Conservation (phyloP, 1,284 basidiomycete genomes). For the Heliocybe sulcata region DNA sequence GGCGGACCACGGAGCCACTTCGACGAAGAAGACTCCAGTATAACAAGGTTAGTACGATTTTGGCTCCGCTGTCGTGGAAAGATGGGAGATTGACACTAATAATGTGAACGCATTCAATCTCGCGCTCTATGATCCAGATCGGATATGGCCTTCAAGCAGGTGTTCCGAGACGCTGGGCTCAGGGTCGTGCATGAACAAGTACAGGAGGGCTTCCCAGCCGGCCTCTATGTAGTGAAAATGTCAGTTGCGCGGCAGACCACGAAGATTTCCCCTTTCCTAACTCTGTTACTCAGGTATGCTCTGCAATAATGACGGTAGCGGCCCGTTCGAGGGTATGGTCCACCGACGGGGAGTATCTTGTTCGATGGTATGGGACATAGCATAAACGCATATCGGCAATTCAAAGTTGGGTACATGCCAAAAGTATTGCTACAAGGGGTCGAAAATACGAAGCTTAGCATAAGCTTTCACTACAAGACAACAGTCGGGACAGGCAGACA, state of each 20-base stretch:
- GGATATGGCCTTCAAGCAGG: slow-evolving; percentile 71
- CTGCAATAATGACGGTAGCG: not conserved
- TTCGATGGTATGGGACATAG: no score
- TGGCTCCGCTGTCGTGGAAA: not conserved
- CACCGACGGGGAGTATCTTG: no score
- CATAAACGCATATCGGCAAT: no score
- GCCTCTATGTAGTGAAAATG: slow-evolving; percentile 82
- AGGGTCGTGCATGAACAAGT: slow-evolving; percentile 61
- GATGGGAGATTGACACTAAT: not conserved
- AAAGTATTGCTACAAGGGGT: not conserved
- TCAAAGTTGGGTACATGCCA: not conserved
- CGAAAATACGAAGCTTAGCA: not conserved
- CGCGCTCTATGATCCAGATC: slow-evolving; percentile 62
- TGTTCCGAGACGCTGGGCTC: slow-evolving; percentile 68
- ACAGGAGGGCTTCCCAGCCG: slow-evolving; percentile 75
- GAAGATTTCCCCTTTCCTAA: not conserved
- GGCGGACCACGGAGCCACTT: slow-evolving; percentile 56
- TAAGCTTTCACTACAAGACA: not conserved
- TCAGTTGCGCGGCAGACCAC: slow-evolving; percentile 24
- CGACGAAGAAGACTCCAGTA: slow-evolving; percentile 82
- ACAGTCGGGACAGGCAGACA: not conserved
- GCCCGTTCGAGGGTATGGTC: not conserved
- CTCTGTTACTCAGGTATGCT: slow-evolving; percentile 1
- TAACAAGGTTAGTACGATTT: slow-evolving; percentile 55
- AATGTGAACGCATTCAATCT: not conserved